Base-by-base conservation (phyloP, 2,329 filamentous ascomycete genomes). In the Erysiphe neolycopersici region DNA sequence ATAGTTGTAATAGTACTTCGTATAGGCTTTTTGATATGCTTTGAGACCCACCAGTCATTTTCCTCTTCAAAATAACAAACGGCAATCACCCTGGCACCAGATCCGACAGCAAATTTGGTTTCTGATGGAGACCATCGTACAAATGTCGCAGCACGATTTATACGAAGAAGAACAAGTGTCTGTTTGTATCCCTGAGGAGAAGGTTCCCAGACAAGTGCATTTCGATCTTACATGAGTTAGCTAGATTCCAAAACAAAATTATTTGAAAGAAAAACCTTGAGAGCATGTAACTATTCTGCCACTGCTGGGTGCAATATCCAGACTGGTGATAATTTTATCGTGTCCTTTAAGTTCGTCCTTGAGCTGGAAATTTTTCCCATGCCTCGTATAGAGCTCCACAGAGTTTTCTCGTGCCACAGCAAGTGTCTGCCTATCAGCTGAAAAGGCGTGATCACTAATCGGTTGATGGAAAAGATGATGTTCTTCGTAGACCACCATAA, bases 11-110 rank as follows among this genome's bases (percentile, higher is more conserved):
- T 87, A 45, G 89, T 98, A 59, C 84, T 93, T 52, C 87, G 80
- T 55, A 98, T 92, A 17, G 89, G 89, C 71, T 95, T 98, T 73
- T 95, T 95, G 57, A 98, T 64, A 63, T 98, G 89, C 69, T 98
- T 98, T 33, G 85, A 94, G 37, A 98, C 87, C 89, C 89, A 98
- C 89, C 89, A 98, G 66, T 98, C 85, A 62, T 98, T 94, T 62
- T 98, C 89, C 60, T 93, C 82, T 58, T 98, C 89, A 54, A 98
- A 98, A 66, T 95, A 95, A 68, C 89, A 98, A 53, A 95, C 72
- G 36, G 89, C 84, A 55, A 98, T 93, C 50, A 93, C 79, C 49
- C 89, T 77, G 53, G 93, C 89, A 48, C 89, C 89, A 26, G 85
- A 94, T 47, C 89, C 89, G 22, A 95, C 89, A 44, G 89, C 89